These are phyloP conservation scores for Tricholoma furcatifolium DNA, from an alignment of 768 basidiomycete genomes.

Conservation along the genomic window DNA sequence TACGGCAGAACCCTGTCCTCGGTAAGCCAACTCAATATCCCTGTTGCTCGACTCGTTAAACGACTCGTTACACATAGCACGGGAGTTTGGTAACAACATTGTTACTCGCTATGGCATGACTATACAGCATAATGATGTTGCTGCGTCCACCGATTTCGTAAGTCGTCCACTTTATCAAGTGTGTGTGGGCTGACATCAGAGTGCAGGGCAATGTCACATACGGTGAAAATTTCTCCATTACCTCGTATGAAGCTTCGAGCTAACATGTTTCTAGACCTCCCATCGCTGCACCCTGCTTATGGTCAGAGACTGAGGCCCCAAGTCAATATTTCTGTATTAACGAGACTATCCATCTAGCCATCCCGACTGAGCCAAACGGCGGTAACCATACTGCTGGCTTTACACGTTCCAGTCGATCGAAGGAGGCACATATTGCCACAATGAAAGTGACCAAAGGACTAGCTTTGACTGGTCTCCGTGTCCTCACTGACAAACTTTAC, in stretches of 20 bases:
- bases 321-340: conserved; percentile 12
- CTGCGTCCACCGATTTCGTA: conserved; percentile 81
- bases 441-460: conserved; percentile 59
- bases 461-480: conserved; percentile 59
- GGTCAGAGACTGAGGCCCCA: conserved; percentile 34
- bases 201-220: conserved; percentile 73
- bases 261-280: conserved; percentile 44
- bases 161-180: conserved; percentile 25
- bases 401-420: conserved; percentile 53
- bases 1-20: conserved; percentile 57
- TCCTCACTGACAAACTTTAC: conserved; percentile 59
- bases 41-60: not conserved
- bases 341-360: conserved; percentile 44
- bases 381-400: conserved; percentile 79
- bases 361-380: conserved; percentile 67
- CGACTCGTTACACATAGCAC: conserved; percentile 34
- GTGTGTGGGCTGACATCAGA: not conserved
- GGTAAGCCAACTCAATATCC: conserved; percentile 34
- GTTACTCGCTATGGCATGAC: conserved; percentile 42
- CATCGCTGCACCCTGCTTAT: conserved; percentile 62
- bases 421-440: conserved; percentile 61
- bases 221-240: conserved; percentile 34
- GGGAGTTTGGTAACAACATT: conserved; percentile 49
- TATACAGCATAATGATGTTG: conserved; percentile 27
- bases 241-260: not conserved